phyloP scores from a whole-genome alignment of 1,284 basidiomycete species.

The Moesziomyces sp. region DNA sequence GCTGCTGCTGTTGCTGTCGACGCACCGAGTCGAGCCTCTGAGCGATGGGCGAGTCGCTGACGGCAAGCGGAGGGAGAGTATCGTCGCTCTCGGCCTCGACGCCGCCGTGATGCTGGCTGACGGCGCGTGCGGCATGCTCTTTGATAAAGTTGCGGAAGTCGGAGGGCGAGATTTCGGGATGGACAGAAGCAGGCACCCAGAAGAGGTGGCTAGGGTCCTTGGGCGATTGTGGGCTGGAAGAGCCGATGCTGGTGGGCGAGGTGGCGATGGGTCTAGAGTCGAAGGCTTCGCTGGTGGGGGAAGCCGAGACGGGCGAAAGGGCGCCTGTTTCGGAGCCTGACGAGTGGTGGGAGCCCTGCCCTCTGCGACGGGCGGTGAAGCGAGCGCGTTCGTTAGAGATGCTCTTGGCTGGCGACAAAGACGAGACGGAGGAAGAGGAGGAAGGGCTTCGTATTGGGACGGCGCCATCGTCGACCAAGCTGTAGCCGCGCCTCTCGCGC shows the following conservation, averaged over 20 bases:
- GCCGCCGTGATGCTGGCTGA: constrained; percentile 37
- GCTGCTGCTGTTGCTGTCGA: constrained; percentile 38
- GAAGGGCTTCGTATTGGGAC: constrained; percentile 36
- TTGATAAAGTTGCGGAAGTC: constrained; percentile 95
- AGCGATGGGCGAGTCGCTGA: constrained; percentile 42
- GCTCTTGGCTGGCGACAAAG: constrained; percentile 12
- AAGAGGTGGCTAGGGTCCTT: constrained; percentile 75
- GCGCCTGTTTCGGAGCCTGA: constrained; percentile 17
- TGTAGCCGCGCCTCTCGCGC: constrained; percentile 44
- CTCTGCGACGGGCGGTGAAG: constrained; percentile 57
- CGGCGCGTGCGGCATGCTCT: constrained; percentile 78
- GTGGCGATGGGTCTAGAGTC: constrained; percentile 15
- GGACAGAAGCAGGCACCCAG: constrained; percentile 95
- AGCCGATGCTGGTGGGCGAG: constrained; percentile 25
- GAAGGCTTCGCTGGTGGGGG: constrained; percentile 20
- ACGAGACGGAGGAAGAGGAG: constrained; percentile 21
- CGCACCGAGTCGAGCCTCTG: constrained; percentile 45
- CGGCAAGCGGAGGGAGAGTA: constrained; percentile 19
- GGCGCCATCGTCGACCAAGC: constrained; percentile 52
- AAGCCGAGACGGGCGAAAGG: constrained; percentile 15
- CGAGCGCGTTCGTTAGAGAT: constrained; percentile 33
- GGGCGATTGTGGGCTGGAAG: constrained; percentile 36
- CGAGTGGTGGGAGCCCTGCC: constrained; percentile 31
- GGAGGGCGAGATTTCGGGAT: constrained; percentile 95
- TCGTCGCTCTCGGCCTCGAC: constrained; percentile 14